Evolutionary conservation across 805 yeast genomes (phyloP).

Genomic region (Schwanniomyces vanrijiae): DNA sequence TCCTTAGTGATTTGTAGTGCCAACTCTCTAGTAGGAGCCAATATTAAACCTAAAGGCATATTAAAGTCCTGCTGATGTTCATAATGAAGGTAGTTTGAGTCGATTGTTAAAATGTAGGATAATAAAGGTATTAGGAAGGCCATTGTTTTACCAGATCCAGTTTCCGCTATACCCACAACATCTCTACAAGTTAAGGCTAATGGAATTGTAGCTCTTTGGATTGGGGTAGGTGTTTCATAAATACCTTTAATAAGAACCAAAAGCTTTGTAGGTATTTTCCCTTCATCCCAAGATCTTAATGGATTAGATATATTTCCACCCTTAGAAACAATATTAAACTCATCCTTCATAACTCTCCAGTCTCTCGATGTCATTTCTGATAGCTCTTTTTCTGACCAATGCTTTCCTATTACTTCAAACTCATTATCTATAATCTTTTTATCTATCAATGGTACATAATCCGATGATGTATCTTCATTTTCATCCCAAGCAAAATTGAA

Average conservation of each 20-base stretch:
- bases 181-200: constrained; percentile 59
- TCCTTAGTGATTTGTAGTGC: constrained; percentile 83
- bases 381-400: constrained; percentile 71
- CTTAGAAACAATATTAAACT: constrained; percentile 62
- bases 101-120: constrained; percentile 44
- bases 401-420: constrained; percentile 23
- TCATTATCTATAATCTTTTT: constrained; percentile 8
- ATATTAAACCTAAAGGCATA: constrained; percentile 74
- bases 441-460: constrained; percentile 41
- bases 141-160: constrained; percentile 95
- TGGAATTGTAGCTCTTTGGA: constrained; percentile 88
- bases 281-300: constrained; percentile 72
- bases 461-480: constrained; percentile 61
- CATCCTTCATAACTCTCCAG: constrained; percentile 86
- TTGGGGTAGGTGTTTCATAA: constrained; percentile 77
- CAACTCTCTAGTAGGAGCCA: constrained; percentile 93
- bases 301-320: constrained; percentile 53
- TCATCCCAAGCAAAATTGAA: constrained; percentile 72
- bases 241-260: constrained; percentile 31
- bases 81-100: constrained; percentile 30
- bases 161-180: constrained; percentile 87
- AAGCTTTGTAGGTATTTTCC: constrained; percentile 34
- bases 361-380: constrained; percentile 75
- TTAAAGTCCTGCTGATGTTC: constrained; percentile 47
- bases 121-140: constrained; percentile 77